phyloP scores from a whole-genome alignment of 2,329 filamentous ascomycete genomes.

The Sporothrix inflata region DNA sequence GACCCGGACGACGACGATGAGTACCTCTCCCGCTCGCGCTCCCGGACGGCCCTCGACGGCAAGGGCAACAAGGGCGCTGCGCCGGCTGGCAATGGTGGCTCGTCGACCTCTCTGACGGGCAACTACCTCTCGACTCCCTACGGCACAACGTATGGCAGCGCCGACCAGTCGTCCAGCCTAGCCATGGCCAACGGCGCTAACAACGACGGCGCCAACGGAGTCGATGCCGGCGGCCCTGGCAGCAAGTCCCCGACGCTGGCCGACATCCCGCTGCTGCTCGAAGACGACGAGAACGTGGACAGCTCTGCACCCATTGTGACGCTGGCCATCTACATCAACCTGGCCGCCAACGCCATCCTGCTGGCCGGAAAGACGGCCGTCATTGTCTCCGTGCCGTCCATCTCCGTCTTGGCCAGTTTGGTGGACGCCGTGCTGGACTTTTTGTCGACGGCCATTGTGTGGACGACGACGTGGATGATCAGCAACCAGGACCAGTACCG shows the following conservation, averaged over 20 bases:
- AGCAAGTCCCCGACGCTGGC: slow-evolving; percentile 46
- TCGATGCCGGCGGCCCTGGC: slow-evolving; percentile 18
- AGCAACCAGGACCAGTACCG: slow-evolving; percentile 72
- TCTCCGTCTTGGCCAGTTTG: slow-evolving; percentile 78
- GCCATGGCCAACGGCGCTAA: neutral
- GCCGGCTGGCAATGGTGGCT: neutral
- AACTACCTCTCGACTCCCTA: neutral
- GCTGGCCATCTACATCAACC: slow-evolving; percentile 86
- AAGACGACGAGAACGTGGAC: slow-evolving; percentile 70
- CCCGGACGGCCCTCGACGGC: neutral
- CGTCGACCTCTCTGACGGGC: neutral
- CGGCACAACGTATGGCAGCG: neutral
- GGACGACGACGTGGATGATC: slow-evolving; percentile 75
- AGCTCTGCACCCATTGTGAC: slow-evolving; percentile 76
- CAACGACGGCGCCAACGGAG: neutral
- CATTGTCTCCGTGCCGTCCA: slow-evolving; percentile 75
- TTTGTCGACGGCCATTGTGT: slow-evolving; percentile 78
- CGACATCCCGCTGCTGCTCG: slow-evolving; percentile 65
- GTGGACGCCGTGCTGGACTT: slow-evolving; percentile 83
- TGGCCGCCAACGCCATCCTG: slow-evolving; percentile 75
- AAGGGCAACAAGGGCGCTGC: neutral
- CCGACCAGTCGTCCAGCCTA: neutral
- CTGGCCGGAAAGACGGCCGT: slow-evolving; percentile 77
- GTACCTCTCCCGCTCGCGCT: slow-evolving; percentile 32
- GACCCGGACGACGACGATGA: slow-evolving; percentile 48